These are phyloP conservation scores for Lactarius indigo DNA, from an alignment of 768 basidiomycete genomes.

Conservation along the genomic window DNA sequence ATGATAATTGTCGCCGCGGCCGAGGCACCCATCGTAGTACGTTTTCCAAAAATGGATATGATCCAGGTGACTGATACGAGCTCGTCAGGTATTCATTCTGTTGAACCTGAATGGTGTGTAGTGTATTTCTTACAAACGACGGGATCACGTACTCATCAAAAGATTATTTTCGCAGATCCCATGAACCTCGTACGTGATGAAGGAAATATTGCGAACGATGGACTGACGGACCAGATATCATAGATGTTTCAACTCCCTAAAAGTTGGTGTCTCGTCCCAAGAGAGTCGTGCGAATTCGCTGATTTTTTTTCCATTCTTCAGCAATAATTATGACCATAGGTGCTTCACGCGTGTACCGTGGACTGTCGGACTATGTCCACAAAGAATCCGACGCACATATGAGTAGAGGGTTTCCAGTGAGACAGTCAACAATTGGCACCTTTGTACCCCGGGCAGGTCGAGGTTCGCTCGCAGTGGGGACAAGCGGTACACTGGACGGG, in stretches of 20 bases:
- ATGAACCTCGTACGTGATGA: constrained; percentile 8
- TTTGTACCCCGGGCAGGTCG: neutral
- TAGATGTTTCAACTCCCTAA: constrained; percentile 11
- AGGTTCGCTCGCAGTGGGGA: neutral
- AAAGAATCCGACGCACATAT: constrained; percentile 46
- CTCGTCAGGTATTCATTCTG: neutral
- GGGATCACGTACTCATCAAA: neutral
- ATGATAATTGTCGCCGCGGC: neutral
- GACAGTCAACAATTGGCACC: neutral
- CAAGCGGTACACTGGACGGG: neutral
- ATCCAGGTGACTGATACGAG: neutral
- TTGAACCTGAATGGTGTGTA: constrained; percentile 10
- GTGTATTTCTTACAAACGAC: neutral
- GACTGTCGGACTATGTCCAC: neutral
- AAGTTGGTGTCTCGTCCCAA: neutral
- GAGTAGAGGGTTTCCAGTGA: neutral
- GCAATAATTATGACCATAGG: too few relatives aligned
- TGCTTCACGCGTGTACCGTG: too few relatives aligned
- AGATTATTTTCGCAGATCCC: neutral
- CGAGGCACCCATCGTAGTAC: neutral
- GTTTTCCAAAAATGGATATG: neutral
- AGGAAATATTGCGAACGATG: neutral
- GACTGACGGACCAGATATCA: neutral
- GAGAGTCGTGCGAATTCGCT: neutral
- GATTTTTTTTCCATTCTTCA: neutral